Percentiles rank a stretch among this genome's conserved stretches.
These are phyloP conservation scores for Coemansia sp. DNA, from an alignment of 192 early-diverging fungal genomes.

Conservation along the genomic window DNA sequence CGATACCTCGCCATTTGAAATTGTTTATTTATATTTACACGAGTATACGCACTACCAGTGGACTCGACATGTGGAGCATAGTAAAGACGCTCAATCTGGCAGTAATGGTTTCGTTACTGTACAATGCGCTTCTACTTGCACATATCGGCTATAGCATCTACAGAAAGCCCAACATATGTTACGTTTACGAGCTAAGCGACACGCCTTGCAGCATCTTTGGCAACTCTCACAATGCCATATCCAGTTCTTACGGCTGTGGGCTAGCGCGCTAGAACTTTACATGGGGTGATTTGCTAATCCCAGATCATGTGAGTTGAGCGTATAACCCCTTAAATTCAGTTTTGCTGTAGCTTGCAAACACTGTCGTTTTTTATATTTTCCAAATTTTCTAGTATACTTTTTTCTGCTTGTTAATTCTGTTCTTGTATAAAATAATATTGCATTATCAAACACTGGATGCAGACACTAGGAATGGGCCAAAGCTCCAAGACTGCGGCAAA, in stretches of 20 bases:
- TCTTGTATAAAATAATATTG: constrained; percentile 10
- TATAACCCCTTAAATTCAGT: too few species aligned
- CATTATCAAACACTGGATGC: constrained; percentile 1
- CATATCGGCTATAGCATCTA: constrained; percentile 17
- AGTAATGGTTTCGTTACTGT: constrained; percentile 29
- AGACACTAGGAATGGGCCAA: background rate
- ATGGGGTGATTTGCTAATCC: background rate
- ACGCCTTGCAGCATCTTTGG: background rate
- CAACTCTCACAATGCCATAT: constrained; percentile 5
- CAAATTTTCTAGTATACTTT: background rate
- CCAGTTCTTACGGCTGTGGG: constrained; percentile 19
- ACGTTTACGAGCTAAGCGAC: constrained; percentile 25
- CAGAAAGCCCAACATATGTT: constrained; percentile 17
- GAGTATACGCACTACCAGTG: too few species aligned
- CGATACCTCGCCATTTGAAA: too few species aligned
- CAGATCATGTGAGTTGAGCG: background rate
- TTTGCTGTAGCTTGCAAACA: too few species aligned
- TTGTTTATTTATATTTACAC: too few species aligned
- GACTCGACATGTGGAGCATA: constrained; percentile 16
- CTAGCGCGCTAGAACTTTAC: background rate
- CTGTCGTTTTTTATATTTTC: background rate
- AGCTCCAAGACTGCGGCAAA: background rate
- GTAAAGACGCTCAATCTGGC: constrained; percentile 30
- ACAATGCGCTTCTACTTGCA: constrained; percentile 35
- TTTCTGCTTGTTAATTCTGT: background rate